Conservation (phyloP, 805 yeast species). For the Kuraishia cidri region DNA sequence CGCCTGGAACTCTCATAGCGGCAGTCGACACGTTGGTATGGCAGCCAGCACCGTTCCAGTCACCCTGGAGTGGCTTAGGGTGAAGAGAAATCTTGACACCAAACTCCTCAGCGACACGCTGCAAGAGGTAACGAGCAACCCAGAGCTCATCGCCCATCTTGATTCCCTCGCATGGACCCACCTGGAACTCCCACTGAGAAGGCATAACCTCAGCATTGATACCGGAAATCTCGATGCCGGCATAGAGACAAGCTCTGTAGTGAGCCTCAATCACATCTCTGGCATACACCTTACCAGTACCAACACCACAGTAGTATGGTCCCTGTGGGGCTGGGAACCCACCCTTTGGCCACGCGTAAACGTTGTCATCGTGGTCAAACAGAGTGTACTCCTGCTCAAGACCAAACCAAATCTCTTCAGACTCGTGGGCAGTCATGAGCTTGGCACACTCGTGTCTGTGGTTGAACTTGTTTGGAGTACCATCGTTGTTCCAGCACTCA, state of each 20-base stretch:
- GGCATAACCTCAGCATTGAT: constrained; percentile 99
- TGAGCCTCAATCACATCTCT: constrained; percentile 98
- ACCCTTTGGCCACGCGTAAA: constrained; percentile 99
- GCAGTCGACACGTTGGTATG: constrained; percentile 97
- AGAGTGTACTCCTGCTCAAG: constrained; percentile 98
- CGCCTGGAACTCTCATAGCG: constrained; percentile 89
- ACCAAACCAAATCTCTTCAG: constrained; percentile 92
- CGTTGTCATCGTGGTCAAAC: constrained; percentile 82
- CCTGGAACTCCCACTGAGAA: constrained; percentile 99
- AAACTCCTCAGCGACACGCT: constrained; percentile 96
- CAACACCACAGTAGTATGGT: constrained; percentile 99
- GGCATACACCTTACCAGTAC: constrained; percentile 96
- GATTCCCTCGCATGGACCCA: constrained; percentile 96
- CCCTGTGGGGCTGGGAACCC: constrained; percentile 99
- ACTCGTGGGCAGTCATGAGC: constrained; percentile 86
- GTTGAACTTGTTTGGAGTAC: constrained; percentile 97
- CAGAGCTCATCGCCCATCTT: constrained; percentile 96
- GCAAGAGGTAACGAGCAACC: constrained; percentile 88
- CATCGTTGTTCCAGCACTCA: constrained; percentile 98
- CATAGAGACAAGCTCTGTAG: constrained; percentile 93
- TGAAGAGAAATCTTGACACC: constrained; percentile 98
- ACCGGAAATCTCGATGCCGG: constrained; percentile 89
- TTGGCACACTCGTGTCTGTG: constrained; percentile 96
- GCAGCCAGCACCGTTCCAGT: constrained; percentile 99
- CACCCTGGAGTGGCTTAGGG: constrained; percentile 98